Base-by-base conservation (phyloP, 2,329 filamentous ascomycete species). In the Rhexocercosporidium sp. region DNA sequence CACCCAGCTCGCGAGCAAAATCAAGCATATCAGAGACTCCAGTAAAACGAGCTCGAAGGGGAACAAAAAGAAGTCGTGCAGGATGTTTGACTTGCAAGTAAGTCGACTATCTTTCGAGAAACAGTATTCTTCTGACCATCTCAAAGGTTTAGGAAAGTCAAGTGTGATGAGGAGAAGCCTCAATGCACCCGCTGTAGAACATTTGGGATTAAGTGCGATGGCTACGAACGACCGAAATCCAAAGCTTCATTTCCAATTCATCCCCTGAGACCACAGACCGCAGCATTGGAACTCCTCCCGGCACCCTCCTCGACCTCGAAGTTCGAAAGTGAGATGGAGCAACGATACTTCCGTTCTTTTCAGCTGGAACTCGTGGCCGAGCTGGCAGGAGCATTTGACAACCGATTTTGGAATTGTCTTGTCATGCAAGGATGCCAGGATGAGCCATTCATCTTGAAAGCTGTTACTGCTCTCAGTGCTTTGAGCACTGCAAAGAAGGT, bases 101-200 rank as follows among this genome's bases (percentile, higher is more conserved):
- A 14, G 63, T 25, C 16, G 18, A 16, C 29, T 3, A 37, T 25
- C 20, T 53, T 6, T 12, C 51, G 18, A 8, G 6, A n/a, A 14
- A 11, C 11, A 3, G 27, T 53, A 31, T 20, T 31, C 16, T n/a
- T 37, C 8, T n/a, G 54, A 44, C 14, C 20, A 44, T 3, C 20
- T 3, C 22, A 18, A 12, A 63, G 57, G 34, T 16, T 20, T 31
- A 60, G 66, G 34, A 68, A 57, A 59, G 62, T 68, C 12, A 68
- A 68, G 53, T 68, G 66, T 29, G 66, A 68, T 62, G 66, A 68
- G 34, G n/a, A 51, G 2, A 68, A 62, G 29, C 66, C 66, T 1
- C 11, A 18, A 3, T 68, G 66, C 46, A 68, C 39, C 25, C 49
- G 62, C 22, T 68, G 66, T 29, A 14, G 22, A 6, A 56, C 41